phyloP scores from a whole-genome alignment of 805 yeast species.

The Spathaspora boniae region DNA sequence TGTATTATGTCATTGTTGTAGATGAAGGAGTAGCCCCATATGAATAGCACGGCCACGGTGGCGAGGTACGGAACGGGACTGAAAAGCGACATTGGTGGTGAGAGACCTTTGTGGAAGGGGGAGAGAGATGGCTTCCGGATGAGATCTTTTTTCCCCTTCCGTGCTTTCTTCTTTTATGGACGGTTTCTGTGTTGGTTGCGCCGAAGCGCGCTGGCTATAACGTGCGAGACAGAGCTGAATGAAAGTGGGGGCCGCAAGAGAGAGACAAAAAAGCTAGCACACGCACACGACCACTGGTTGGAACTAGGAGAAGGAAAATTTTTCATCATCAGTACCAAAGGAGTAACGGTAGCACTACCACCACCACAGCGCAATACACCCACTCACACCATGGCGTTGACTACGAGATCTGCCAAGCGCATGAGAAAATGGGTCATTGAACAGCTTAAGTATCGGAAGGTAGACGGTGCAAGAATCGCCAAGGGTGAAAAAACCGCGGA shows the following conservation, averaged over 20 bases:
- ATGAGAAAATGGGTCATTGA: conserved; percentile 46
- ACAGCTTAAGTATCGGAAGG: conserved; percentile 41
- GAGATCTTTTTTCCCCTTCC: too few species aligned
- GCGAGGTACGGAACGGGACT: conserved; percentile 5
- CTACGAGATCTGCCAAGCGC: conserved; percentile 42
- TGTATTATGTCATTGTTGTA: conserved; percentile 15
- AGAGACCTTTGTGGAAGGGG: neutral
- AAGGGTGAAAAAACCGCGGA: conserved; percentile 31
- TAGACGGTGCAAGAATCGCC: conserved; percentile 41
- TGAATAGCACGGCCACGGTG: conserved; percentile 2
- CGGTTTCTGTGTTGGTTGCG: conserved; percentile 3
- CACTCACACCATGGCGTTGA: conserved; percentile 23
- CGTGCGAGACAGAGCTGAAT: too few species aligned
- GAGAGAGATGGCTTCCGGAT: conserved; percentile 1
- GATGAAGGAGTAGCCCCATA: conserved; percentile 10
- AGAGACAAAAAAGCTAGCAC: too few species aligned
- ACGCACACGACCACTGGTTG: too few species aligned
- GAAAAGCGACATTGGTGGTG: conserved; percentile 6
- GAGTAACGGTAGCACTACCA: too few species aligned
- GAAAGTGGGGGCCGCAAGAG: too few species aligned
- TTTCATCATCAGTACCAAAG: neutral
- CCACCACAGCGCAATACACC: too few species aligned
- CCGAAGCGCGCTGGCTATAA: too few species aligned
- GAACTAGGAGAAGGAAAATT: neutral
- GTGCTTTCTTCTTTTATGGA: too few species aligned